These are phyloP conservation scores for Pichia exigua DNA, from an alignment of 805 yeast species.

Conservation along the genomic window DNA sequence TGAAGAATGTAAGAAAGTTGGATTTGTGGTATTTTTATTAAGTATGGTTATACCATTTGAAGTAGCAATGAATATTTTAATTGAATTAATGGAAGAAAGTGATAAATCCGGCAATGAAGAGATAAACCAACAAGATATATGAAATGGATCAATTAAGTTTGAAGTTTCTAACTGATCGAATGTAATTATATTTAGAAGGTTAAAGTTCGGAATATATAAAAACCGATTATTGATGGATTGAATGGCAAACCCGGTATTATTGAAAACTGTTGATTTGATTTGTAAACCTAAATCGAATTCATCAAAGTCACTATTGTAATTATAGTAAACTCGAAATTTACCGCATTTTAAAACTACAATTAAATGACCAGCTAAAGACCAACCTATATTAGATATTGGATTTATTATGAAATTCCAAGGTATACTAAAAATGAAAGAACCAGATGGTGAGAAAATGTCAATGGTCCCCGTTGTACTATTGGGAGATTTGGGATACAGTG, in stretches of 20 bases:
- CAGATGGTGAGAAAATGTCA: conserved; percentile 30
- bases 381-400: conserved; percentile 42
- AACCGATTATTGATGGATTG: conserved; percentile 35
- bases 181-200: background rate
- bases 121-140: background rate
- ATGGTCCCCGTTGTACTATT: conserved; percentile 12
- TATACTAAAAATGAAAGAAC: conserved; percentile 23
- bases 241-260: conserved; percentile 38
- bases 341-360: conserved; percentile 48
- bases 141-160: conserved; percentile 26
- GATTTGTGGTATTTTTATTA: background rate
- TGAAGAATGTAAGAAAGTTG: background rate
- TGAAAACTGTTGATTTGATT: conserved; percentile 25
- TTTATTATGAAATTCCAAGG: conserved; percentile 44
- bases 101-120: background rate
- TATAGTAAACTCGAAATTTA: conserved; percentile 48
- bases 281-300: conserved; percentile 34
- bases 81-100: background rate
- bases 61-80: background rate
- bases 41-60: conserved; percentile 2
- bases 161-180: background rate
- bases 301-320: conserved; percentile 59
- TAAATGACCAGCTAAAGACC: conserved; percentile 46
- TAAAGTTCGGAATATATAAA: conserved; percentile 20
- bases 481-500: conserved; percentile 33